phyloP scores from a whole-genome alignment of 768 basidiomycete genomes.

The Mrakia frigida region DNA sequence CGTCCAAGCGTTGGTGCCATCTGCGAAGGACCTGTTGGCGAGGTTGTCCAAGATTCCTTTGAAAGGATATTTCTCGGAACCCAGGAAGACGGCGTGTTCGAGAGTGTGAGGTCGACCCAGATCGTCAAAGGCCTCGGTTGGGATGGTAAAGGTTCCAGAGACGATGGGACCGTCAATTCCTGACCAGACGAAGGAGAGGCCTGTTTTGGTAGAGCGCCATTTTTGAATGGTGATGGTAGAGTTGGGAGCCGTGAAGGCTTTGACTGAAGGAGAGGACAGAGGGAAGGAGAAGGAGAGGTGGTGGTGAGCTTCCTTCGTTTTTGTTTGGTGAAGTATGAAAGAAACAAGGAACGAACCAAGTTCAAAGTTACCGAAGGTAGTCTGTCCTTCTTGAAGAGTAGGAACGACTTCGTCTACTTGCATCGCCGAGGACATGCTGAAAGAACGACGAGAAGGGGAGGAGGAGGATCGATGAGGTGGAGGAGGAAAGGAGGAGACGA shows the following conservation, averaged over 20 bases:
- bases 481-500: neutral
- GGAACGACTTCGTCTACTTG: neutral
- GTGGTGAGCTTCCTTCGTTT: neutral
- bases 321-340: neutral
- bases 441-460: neutral
- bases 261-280: neutral
- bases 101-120: constrained; percentile 42
- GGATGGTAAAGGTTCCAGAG: constrained; percentile 21
- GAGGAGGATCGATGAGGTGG: neutral
- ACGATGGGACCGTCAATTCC: constrained; percentile 70
- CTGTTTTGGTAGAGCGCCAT: constrained; percentile 80
- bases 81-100: constrained; percentile 75
- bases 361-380: constrained; percentile 24
- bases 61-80: constrained; percentile 89
- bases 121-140: constrained; percentile 26
- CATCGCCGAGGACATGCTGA: neutral
- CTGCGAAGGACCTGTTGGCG: constrained; percentile 82
- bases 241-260: constrained; percentile 26
- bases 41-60: constrained; percentile 93
- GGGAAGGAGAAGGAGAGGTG: neutral
- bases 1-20: constrained; percentile 82
- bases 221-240: constrained; percentile 47
- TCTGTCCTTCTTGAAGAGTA: constrained; percentile 11
- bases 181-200: constrained; percentile 82
- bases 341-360: neutral